Percentiles rank a stretch among this genome's conserved stretches.
Conservation (phyloP, 139 green algal species). For the Penium margaritaceum region DNA sequence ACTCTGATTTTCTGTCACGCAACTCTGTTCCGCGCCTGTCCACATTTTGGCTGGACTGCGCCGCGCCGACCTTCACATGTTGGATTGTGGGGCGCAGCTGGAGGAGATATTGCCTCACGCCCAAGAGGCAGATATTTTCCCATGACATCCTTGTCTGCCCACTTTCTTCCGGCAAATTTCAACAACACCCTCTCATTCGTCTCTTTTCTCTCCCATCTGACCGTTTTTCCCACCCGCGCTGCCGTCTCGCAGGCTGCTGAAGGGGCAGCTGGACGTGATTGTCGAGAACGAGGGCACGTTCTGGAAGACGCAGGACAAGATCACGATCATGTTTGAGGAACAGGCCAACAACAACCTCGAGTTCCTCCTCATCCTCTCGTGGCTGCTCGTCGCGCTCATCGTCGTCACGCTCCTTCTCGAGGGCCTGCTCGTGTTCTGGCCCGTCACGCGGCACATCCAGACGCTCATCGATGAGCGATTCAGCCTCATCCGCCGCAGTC, state of each 20-base stretch:
- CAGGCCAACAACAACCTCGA: background rate
- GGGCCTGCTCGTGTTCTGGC: conserved; percentile 28
- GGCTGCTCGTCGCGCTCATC: conserved; percentile 28
- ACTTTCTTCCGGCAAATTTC: too few relatives aligned
- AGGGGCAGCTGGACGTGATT: conserved; percentile 14
- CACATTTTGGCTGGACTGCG: too few relatives aligned
- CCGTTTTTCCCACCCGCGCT: too few relatives aligned
- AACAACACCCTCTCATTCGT: too few relatives aligned
- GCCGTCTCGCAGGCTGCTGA: conserved; percentile 13
- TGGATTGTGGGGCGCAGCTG: too few relatives aligned
- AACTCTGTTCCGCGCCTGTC: too few relatives aligned
- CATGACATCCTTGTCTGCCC: too few relatives aligned
- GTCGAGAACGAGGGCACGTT: conserved; percentile 22
- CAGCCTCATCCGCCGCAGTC: conserved; percentile 11
- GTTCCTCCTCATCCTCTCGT: conserved; percentile 34
- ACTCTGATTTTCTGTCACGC: too few relatives aligned
- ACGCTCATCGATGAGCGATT: conserved; percentile 35
- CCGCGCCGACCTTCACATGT: too few relatives aligned
- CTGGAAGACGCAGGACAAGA: conserved; percentile 16
- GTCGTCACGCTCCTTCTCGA: conserved; percentile 30
- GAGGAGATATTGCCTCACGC: too few relatives aligned
- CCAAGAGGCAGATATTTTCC: too few relatives aligned
- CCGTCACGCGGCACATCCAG: conserved; percentile 27
- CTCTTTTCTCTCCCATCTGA: too few relatives aligned
- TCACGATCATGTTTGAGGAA: conserved; percentile 10